Percentiles rank a stretch among this genome's conserved stretches.
phyloP scores from a whole-genome alignment of 2,329 filamentous ascomycete genomes.

The Alternaria sp. region DNA sequence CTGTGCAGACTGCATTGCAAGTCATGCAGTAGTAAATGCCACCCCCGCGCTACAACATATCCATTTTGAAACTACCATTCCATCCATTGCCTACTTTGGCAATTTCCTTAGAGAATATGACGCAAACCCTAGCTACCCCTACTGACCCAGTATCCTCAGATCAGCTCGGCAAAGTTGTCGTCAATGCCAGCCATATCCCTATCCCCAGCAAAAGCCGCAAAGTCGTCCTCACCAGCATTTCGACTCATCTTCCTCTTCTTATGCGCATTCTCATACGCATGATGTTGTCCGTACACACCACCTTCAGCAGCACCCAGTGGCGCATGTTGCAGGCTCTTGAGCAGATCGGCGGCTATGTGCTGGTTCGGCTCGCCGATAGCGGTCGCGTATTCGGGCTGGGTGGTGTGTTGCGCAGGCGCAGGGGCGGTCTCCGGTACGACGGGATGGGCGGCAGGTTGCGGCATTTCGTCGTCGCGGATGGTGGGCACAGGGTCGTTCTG shows the following conservation, averaged over 20 bases:
- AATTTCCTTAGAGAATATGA: no score
- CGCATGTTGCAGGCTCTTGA: conserved; percentile 39
- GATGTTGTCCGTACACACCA: conserved; percentile 30
- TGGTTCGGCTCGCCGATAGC: conserved; percentile 26
- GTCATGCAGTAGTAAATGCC: not conserved
- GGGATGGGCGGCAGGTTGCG: conserved; percentile 31
- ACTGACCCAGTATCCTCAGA: conserved; percentile 14
- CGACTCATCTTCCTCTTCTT: conserved; percentile 50
- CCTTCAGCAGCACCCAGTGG: conserved; percentile 27
- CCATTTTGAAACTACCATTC: not conserved
- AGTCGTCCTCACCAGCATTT: conserved; percentile 44
- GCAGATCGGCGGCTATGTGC: conserved; percentile 35
- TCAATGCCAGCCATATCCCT: conserved; percentile 64
- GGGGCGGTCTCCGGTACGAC: conserved; percentile 33
- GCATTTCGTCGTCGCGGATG: conserved; percentile 38
- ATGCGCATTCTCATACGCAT: conserved; percentile 26
- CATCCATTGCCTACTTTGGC: not conserved
- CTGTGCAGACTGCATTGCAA: not conserved
- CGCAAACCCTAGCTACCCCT: not conserved
- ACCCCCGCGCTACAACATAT: not conserved
- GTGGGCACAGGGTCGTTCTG: conserved; percentile 25
- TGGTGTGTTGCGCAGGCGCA: conserved; percentile 24
- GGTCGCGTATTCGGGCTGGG: conserved; percentile 30
- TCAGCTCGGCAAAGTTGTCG: conserved; percentile 65
- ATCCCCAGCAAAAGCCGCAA: conserved; percentile 51